phyloP scores from a whole-genome alignment of 2,329 filamentous ascomycete genomes.

The Aspergillus melleus region DNA sequence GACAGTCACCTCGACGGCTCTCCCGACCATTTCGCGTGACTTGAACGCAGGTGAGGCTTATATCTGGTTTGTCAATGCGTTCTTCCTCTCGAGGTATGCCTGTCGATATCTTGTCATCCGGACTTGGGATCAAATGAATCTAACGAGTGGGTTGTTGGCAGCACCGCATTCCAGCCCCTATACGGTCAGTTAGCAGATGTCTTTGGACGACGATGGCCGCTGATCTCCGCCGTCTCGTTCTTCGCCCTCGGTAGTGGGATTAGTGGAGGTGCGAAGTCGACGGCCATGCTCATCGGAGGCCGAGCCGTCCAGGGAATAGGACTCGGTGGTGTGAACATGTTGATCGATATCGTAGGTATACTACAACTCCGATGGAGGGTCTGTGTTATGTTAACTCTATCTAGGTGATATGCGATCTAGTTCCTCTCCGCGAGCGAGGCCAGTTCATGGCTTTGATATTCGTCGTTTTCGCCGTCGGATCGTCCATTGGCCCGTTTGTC shows the following conservation, averaged over 20 bases:
- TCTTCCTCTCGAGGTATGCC: not conserved
- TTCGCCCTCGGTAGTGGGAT: not conserved
- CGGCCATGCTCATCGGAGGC: not conserved
- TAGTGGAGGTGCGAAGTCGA: not conserved
- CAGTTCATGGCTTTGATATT: constrained; percentile 29
- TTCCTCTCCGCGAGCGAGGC: constrained; percentile 39
- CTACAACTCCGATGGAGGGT: not conserved
- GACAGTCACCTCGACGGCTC: not conserved
- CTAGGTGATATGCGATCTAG: constrained; percentile 42
- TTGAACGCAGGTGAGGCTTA: not conserved
- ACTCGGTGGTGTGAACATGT: not conserved
- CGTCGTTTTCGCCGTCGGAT: constrained; percentile 34
- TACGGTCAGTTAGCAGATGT: not conserved
- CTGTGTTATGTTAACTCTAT: not conserved
- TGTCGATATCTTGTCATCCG: not conserved
- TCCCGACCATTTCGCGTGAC: not conserved
- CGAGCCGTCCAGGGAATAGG: not conserved
- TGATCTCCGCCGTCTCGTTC: not conserved
- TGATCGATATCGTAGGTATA: not conserved
- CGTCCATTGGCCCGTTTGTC: constrained; percentile 50
- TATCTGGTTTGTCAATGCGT: not conserved
- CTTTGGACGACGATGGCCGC: not conserved
- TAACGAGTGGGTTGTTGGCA: not conserved
- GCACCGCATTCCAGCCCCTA: not conserved
- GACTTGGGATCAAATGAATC: not conserved